Evolutionary conservation across 2,329 filamentous ascomycete species (phyloP).

Genomic region (Clonostachys chloroleuca): DNA sequence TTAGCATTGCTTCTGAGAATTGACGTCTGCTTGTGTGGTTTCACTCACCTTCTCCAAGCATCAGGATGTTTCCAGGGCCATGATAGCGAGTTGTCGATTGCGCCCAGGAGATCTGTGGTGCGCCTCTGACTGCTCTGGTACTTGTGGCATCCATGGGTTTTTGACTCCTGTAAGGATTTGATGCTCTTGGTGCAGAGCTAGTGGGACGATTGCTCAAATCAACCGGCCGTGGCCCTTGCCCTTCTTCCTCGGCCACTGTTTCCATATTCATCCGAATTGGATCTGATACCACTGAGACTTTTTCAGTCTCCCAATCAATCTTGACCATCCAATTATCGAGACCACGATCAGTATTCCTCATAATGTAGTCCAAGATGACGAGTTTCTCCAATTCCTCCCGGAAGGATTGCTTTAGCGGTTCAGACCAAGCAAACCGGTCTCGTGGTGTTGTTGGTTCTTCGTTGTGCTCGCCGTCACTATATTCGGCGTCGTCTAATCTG

Average conservation of each 20-base stretch:
- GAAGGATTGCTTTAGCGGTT: slow-evolving; percentile 83
- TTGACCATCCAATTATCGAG: slow-evolving; percentile 99
- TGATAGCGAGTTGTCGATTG: slow-evolving; percentile 95
- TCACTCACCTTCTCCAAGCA: slow-evolving; percentile 60
- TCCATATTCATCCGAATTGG: slow-evolving; percentile 66
- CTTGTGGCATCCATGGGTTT: slow-evolving; percentile 79
- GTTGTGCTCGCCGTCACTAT: slow-evolving; percentile 51
- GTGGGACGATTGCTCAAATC: background rate
- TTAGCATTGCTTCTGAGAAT: background rate
- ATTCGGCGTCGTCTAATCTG: slow-evolving; percentile 54
- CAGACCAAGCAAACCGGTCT: slow-evolving; percentile 78
- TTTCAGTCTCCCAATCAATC: slow-evolving; percentile 79
- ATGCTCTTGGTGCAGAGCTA: slow-evolving; percentile 30
- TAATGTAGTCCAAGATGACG: slow-evolving; percentile 97
- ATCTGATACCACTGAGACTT: slow-evolving; percentile 82
- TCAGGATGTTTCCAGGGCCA: slow-evolving; percentile 99
- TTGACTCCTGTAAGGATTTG: slow-evolving; percentile 70
- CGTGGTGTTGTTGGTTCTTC: slow-evolving; percentile 46
- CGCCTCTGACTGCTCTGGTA: slow-evolving; percentile 34
- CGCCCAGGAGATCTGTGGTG: slow-evolving; percentile 73
- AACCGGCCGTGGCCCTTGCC: background rate
- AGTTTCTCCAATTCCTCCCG: slow-evolving; percentile 94
- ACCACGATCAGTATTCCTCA: slow-evolving; percentile 96
- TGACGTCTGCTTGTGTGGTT: background rate
- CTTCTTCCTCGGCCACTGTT: slow-evolving; percentile 26